These are phyloP conservation scores for Stagonosporopsis chrysanthemi DNA, from an alignment of 2,329 filamentous ascomycete genomes.

Conservation along the genomic window DNA sequence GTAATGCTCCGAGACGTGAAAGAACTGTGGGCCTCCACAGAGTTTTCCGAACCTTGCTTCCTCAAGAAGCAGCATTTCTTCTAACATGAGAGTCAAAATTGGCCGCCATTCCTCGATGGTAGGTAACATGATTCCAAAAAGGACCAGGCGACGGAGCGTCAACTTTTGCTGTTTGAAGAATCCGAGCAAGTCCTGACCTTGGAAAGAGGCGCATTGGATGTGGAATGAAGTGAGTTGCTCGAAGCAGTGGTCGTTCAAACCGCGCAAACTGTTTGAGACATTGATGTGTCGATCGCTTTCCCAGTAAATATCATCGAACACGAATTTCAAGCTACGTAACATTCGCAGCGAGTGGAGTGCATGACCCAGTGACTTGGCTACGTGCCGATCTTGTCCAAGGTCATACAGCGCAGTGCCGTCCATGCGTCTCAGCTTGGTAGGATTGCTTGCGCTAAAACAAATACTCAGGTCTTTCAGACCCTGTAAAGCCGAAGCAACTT, in stretches of 20 bases:
- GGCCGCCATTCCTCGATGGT: neutral
- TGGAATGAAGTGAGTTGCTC: neutral
- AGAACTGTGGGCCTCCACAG: neutral
- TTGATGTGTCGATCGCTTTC: neutral
- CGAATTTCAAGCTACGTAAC: neutral
- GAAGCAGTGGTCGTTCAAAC: neutral
- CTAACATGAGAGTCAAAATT: neutral
- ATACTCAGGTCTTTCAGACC: neutral
- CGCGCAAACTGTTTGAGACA: neutral
- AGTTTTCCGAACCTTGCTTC: neutral
- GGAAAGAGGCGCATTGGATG: neutral
- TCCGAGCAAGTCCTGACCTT: neutral
- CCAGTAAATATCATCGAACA: neutral
- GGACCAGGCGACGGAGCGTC: neutral
- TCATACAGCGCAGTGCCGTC: neutral
- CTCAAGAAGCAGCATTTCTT: neutral
- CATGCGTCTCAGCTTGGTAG: neutral
- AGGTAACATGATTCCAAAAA: neutral
- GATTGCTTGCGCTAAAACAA: neutral
- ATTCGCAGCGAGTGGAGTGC: neutral
- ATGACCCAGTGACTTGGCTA: neutral
- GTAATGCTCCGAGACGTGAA: neutral
- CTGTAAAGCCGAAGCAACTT: neutral
- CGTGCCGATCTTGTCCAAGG: neutral
- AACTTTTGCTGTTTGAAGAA: neutral